Evolutionary conservation across 345 rosid genomes (phyloP).

Genomic region (Rubroshorea leprosula): DNA sequence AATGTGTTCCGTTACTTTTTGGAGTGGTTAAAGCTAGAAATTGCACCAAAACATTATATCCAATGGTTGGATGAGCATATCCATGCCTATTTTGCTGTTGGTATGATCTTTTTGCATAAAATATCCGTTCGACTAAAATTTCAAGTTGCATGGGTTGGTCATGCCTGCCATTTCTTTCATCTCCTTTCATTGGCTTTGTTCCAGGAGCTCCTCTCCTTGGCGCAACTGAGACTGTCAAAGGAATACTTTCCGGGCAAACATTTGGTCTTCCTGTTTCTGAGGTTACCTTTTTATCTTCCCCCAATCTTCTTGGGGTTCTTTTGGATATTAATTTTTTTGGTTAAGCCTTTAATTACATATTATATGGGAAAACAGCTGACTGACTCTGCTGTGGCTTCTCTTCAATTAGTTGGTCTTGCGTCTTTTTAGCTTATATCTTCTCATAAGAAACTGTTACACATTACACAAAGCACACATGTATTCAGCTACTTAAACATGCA

Average conservation of each 20-base stretch:
- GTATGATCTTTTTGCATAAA: slow-evolving; percentile 36
- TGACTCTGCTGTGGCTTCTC: background rate
- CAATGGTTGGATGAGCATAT: slow-evolving; percentile 93
- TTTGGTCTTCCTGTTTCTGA: slow-evolving; percentile 95
- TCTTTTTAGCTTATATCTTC: background rate
- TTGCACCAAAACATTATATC: slow-evolving; percentile 87
- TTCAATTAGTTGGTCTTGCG: background rate
- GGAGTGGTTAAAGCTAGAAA: slow-evolving; percentile 98
- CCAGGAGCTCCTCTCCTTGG: slow-evolving; percentile 98
- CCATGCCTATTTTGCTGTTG: slow-evolving; percentile 91
- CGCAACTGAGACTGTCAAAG: slow-evolving; percentile 72
- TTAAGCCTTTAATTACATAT: slow-evolving; percentile 8
- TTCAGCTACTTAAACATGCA: background rate
- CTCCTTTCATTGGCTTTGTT: slow-evolving; percentile 14
- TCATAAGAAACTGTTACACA: background rate
- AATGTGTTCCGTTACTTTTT: slow-evolving; percentile 89
- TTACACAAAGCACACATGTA: background rate
- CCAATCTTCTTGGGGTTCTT: slow-evolving; percentile 6
- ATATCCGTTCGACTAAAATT: slow-evolving; percentile 6
- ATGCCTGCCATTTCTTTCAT: slow-evolving; percentile 12
- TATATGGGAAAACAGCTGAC: background rate
- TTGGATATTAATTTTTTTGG: background rate
- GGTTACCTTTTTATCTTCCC: slow-evolving; percentile 48
- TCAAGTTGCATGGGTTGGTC: slow-evolving; percentile 3
- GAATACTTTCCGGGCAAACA: slow-evolving; percentile 71